Evolutionary conservation across 2,329 filamentous ascomycete genomes (phyloP).

Genomic region (Calonectria henricotiae): DNA sequence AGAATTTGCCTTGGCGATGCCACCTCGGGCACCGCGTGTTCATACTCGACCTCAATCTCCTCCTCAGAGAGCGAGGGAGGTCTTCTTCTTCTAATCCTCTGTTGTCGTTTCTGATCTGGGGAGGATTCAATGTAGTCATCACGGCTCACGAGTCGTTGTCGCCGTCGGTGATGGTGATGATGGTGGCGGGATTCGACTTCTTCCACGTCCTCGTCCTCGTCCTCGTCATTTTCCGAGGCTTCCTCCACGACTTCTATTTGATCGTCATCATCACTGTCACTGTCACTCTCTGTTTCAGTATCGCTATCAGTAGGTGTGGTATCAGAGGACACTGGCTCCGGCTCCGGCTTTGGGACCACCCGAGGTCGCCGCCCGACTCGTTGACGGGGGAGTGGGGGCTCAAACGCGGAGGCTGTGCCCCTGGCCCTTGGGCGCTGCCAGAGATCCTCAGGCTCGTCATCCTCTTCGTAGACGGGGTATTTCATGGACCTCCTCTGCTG

Average conservation of each 20-base stretch:
- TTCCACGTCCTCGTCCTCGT: slow-evolving; percentile 35
- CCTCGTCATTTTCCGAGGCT: slow-evolving; percentile 15
- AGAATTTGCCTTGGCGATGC: slow-evolving; percentile 52
- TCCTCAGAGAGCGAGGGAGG: slow-evolving; percentile 46
- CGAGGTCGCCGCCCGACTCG: slow-evolving; percentile 9
- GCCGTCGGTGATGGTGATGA: slow-evolving; percentile 39
- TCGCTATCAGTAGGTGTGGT: slow-evolving; percentile 32
- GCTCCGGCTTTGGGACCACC: slow-evolving; percentile 17
- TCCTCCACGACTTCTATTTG: slow-evolving; percentile 51
- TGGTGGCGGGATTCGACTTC: slow-evolving; percentile 51
- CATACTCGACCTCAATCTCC: slow-evolving; percentile 48
- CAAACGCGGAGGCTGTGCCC: slow-evolving; percentile 23
- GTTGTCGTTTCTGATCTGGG: slow-evolving; percentile 46
- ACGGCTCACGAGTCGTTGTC: slow-evolving; percentile 46
- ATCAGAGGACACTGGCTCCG: slow-evolving; percentile 20
- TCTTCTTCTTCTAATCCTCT: slow-evolving; percentile 46
- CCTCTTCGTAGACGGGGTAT: slow-evolving; percentile 53
- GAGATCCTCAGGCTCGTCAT: slow-evolving; percentile 41
- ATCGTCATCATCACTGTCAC: slow-evolving; percentile 41
- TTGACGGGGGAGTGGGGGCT: slow-evolving; percentile 24
- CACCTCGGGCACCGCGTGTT: slow-evolving; percentile 51
- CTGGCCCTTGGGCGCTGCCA: slow-evolving; percentile 13
- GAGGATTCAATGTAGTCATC: slow-evolving; percentile 53
- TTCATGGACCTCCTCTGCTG: slow-evolving; percentile 52
- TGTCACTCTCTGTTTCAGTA: slow-evolving; percentile 32